Evolutionary conservation across 768 basidiomycete genomes (phyloP), one percentile per base, ranked within the genome.

Genomic region (Hygrophorus pudorinus): DNA sequence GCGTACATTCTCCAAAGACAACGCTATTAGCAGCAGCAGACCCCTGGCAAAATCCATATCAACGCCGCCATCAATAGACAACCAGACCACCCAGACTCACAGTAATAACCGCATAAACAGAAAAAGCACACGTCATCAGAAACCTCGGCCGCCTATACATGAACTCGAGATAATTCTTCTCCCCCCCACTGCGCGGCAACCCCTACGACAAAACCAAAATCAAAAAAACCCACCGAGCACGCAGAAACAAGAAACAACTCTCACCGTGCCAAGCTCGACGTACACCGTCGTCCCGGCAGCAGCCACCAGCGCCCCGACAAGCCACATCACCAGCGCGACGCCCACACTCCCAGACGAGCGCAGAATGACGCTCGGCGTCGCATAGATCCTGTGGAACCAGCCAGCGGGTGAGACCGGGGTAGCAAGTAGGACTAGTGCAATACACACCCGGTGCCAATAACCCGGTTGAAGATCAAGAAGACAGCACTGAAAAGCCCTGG

Each of bases 131-230:
- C 3, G 79, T 78, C 11, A 64, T 66, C 53, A 86, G 58, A 52
- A 78, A 81, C 39, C 65, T 70, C 5, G 83, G 84, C 3, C 66
- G 66, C 37, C 72, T 65, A 58, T 74, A 85, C n/a, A 84, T 72
- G 55, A 70, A 83, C 48, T 84, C 81, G 30, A 86, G 60, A 52
- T 85, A 86, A 41, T 78, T 81, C 63, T 85, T 85, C 64, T 85
- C 83, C 2, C 79, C 84, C 1, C 84, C 84, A 44, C 70, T 85
- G 2, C 75, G 66, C 1, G 84, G 84, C 2, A 86, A 65, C 14
- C 76, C 81, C 79, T 84, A 20, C 2, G n/a, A n/a, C 7, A 20
- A 12, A n/a, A n/a, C n/a, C n/a, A n/a, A n/a, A n/a, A n/a, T n/a
- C n/a, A n/a, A n/a, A n/a, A n/a, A n/a, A n/a, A n/a, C n/a, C n/a